Evolutionary conservation across 2,329 filamentous ascomycete genomes (phyloP).

Genomic region (Fusarium albidum): DNA sequence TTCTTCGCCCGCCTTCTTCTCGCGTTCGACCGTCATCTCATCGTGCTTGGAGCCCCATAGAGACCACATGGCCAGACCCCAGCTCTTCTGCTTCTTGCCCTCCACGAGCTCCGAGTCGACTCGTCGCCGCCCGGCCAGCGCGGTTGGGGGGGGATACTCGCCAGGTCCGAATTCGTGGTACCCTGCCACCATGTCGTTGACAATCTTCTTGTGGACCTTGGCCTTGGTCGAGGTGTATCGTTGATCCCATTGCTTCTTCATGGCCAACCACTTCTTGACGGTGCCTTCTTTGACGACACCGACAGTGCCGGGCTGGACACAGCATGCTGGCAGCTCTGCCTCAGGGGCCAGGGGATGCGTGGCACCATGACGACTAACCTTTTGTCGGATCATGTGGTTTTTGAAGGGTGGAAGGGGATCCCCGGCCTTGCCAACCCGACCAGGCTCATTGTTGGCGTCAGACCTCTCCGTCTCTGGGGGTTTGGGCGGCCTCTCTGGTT

Average conservation of each 20-base stretch:
- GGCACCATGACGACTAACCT: constrained; percentile 79
- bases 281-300: constrained; percentile 83
- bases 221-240: constrained; percentile 75
- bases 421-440: constrained; percentile 81
- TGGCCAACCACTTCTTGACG: constrained; percentile 82
- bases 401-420: constrained; percentile 83
- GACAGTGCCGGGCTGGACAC: constrained; percentile 68
- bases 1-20: constrained; percentile 58
- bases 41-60: constrained; percentile 92
- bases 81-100: constrained; percentile 70
- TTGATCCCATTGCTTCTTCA: constrained; percentile 76
- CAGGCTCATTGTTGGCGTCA: constrained; percentile 32
- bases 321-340: constrained; percentile 71
- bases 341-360: constrained; percentile 73
- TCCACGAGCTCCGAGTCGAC: constrained; percentile 49
- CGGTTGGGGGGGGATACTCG: constrained; percentile 84
- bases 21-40: constrained; percentile 71
- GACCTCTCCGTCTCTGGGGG: constrained; percentile 24
- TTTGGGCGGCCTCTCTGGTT: constrained; percentile 32
- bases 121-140: constrained; percentile 76
- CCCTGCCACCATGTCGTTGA: constrained; percentile 76
- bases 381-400: constrained; percentile 90
- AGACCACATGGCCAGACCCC: constrained; percentile 84
- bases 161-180: constrained; percentile 75
- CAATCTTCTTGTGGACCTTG: constrained; percentile 75